These are phyloP conservation scores for Teratosphaeria pseudoeucalypti DNA, from an alignment of 2,329 filamentous ascomycete genomes.

Conservation along the genomic window DNA sequence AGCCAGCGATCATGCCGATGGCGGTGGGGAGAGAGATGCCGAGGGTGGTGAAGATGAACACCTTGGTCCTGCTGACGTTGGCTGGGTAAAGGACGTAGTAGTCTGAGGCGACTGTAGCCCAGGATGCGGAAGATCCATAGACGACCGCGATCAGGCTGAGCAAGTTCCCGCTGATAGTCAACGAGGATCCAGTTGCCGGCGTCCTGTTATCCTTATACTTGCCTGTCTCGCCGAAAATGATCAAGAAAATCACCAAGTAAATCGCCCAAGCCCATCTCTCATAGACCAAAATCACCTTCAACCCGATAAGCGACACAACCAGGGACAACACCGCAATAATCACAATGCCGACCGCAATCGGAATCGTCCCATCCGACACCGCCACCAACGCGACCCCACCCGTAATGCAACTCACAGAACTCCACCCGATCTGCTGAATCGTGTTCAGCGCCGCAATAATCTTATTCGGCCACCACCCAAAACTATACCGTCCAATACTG, in stretches of 20 bases:
- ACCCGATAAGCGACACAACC: conserved; percentile 30
- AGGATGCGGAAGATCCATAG: conserved; percentile 30
- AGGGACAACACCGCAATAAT: conserved; percentile 31
- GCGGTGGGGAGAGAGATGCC: conserved; percentile 32
- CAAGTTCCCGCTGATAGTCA: conserved; percentile 18
- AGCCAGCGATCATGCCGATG: conserved; percentile 37
- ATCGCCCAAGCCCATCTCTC: conserved; percentile 41
- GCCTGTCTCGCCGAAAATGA: conserved; percentile 39
- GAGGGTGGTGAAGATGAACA: conserved; percentile 33
- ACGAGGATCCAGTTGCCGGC: conserved; percentile 19
- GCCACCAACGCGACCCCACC: conserved; percentile 33
- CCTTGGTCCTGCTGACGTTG: conserved; percentile 28
- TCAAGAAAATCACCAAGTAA: conserved; percentile 37
- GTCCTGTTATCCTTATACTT: conserved; percentile 32
- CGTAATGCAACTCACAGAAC: conserved; percentile 33
- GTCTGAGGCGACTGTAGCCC: conserved; percentile 33
- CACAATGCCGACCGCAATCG: conserved; percentile 34
- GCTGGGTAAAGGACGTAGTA: conserved; percentile 36
- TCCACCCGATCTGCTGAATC: conserved; percentile 36
- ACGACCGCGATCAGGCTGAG: conserved; percentile 26
- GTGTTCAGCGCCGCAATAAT: conserved; percentile 38
- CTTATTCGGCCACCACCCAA: conserved; percentile 43
- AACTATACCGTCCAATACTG: conserved; percentile 35
- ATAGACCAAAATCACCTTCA: conserved; percentile 36
- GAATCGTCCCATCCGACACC: conserved; percentile 33